Evolutionary conservation across 192 early-diverging fungal species (phyloP).

Genomic region (Diversispora eburnea): DNA sequence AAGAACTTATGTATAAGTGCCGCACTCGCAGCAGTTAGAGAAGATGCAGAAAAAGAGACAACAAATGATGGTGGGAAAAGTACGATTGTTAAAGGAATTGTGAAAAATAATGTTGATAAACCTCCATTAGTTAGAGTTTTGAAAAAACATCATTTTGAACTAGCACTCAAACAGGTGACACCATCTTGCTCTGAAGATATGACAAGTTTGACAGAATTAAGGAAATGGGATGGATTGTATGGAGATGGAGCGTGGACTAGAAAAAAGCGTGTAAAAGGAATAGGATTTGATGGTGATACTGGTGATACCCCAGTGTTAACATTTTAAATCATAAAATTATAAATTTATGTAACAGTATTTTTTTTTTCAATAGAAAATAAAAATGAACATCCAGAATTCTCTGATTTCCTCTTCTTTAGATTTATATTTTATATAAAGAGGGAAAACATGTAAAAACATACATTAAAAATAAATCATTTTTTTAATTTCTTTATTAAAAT

Average conservation of each 20-base stretch:
- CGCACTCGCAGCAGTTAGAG: constrained; percentile 63
- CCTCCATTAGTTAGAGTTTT: constrained; percentile 32
- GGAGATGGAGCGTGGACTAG: constrained; percentile 69
- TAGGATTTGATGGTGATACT: constrained; percentile 47
- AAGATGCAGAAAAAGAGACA: constrained; percentile 52
- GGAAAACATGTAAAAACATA: no score
- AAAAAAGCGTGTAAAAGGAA: constrained; percentile 44
- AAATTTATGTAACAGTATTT: no score
- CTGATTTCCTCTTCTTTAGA: no score
- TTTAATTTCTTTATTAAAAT: no score
- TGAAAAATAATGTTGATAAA: constrained; percentile 14
- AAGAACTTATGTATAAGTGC: constrained; percentile 93
- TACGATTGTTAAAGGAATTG: not conserved
- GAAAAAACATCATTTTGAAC: constrained; percentile 69
- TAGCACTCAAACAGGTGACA: constrained; percentile 78
- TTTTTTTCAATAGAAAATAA: no score
- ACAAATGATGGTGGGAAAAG: not conserved
- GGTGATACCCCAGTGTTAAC: not conserved
- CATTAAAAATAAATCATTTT: no score
- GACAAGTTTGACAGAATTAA: constrained; percentile 80
- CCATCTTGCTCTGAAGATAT: constrained; percentile 88
- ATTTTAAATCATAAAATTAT: no score
- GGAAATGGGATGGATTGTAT: constrained; percentile 87
- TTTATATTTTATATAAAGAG: no score
- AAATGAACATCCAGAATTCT: no score